A percentile compares a stretch with the other conserved stretches of the same genome.
Evolutionary conservation across 2,329 filamentous ascomycete genomes (phyloP).

Genomic region (Cadophora sp.): DNA sequence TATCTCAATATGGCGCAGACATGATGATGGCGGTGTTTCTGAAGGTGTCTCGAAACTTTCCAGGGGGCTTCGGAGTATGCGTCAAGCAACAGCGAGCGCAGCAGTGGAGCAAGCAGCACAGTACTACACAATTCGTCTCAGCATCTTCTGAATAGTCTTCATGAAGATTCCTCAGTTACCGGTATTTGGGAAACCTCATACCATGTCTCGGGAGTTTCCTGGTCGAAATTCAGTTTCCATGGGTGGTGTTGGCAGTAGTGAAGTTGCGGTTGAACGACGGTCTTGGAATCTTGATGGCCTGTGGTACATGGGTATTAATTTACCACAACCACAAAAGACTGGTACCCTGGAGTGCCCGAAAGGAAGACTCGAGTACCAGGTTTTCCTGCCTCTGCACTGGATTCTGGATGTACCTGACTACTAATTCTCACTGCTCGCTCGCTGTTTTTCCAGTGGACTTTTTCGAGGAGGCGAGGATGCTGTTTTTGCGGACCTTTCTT

Average conservation of each 20-base stretch:
- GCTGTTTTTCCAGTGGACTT: constrained; percentile 54
- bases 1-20: constrained; percentile 46
- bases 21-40: constrained; percentile 36
- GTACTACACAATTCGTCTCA: constrained; percentile 27
- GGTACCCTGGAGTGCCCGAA: constrained; percentile 13
- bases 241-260: neutral
- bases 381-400: constrained; percentile 7
- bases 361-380: constrained; percentile 10
- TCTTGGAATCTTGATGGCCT: constrained; percentile 7
- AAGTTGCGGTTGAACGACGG: neutral
- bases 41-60: constrained; percentile 30
- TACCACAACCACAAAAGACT: neutral
- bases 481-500: constrained; percentile 42
- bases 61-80: constrained; percentile 25
- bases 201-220: neutral
- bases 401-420: constrained; percentile 37
- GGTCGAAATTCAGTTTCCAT: neutral
- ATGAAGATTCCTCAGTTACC: constrained; percentile 5
- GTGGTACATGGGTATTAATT: constrained; percentile 2
- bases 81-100: constrained; percentile 58
- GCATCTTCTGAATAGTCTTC: constrained; percentile 16
- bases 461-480: constrained; percentile 24
- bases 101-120: constrained; percentile 54
- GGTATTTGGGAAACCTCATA: constrained; percentile 3
- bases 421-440: constrained; percentile 65